phyloP scores from a whole-genome alignment of 257 asterid species.

The Solanum megistacrolobum region DNA sequence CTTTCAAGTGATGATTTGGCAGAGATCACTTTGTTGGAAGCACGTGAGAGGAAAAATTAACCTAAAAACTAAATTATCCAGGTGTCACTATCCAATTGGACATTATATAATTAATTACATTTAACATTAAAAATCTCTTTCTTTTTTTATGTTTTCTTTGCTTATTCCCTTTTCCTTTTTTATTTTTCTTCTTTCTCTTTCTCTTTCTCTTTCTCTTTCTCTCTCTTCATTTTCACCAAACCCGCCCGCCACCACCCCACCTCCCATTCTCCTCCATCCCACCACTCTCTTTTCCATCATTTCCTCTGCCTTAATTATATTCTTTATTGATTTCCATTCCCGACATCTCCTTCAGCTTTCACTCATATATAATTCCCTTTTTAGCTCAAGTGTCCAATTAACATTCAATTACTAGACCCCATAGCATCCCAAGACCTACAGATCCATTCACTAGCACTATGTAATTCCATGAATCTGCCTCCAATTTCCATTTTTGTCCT shows the following conservation, averaged over 20 bases:
- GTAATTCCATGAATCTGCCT: background rate
- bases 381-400: background rate
- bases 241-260: background rate
- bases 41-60: background rate
- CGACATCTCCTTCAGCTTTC: background rate
- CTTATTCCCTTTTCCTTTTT: background rate
- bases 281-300: background rate
- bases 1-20: background rate
- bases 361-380: background rate
- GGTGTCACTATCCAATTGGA: background rate
- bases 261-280: background rate
- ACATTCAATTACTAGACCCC: background rate
- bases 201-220: background rate
- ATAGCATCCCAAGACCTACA: background rate
- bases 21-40: background rate
- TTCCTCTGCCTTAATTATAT: background rate
- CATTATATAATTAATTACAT: background rate
- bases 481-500: background rate
- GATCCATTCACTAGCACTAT: background rate
- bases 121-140: background rate
- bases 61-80: background rate
- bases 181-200: background rate
- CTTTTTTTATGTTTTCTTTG: background rate
- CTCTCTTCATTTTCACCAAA: background rate
- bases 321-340: background rate